These are phyloP conservation scores for Mycosphaerella sp. DNA, from an alignment of 2,329 filamentous ascomycete genomes.

Conservation along the genomic window DNA sequence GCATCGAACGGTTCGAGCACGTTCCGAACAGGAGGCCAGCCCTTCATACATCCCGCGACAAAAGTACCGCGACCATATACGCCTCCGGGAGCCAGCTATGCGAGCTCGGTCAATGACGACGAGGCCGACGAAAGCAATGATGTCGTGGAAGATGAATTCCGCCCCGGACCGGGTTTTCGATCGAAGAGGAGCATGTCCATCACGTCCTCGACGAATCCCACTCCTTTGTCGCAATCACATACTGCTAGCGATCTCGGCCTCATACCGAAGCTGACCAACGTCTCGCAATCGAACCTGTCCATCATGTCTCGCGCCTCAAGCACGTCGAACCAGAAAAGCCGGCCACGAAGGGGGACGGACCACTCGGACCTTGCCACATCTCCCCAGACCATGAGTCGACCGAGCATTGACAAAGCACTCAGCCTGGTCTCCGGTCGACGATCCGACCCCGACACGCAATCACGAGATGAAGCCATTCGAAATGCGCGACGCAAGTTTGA, in stretches of 20 bases:
- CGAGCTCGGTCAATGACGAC: conserved; percentile 43
- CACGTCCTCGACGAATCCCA: conserved; percentile 32
- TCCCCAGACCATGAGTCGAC: conserved; percentile 43
- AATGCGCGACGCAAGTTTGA: conserved; percentile 52
- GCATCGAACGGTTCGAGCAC: conserved; percentile 45
- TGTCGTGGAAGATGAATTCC: conserved; percentile 43
- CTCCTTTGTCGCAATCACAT: conserved; percentile 31
- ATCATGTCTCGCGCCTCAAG: conserved; percentile 38
- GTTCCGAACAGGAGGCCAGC: conserved; percentile 41
- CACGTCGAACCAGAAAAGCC: conserved; percentile 28
- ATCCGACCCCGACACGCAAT: conserved; percentile 46
- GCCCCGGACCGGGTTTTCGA: conserved; percentile 33
- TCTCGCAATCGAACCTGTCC: conserved; percentile 49
- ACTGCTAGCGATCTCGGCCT: conserved; percentile 35
- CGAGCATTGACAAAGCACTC: conserved; percentile 52
- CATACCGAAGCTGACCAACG: conserved; percentile 44
- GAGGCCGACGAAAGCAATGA: conserved; percentile 37
- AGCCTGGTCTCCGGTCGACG: conserved; percentile 38
- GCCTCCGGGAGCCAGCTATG: conserved; percentile 46
- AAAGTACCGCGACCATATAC: conserved; percentile 51
- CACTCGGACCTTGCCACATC: conserved; percentile 43
- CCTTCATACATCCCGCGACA: conserved; percentile 51
- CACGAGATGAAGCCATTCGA: conserved; percentile 51
- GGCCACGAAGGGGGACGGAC: conserved; percentile 46
- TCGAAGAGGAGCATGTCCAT: conserved; percentile 41